These are phyloP conservation scores for Globisporangium canariense DNA, from an alignment of 352 stramenopile species.

Conservation along the genomic window DNA sequence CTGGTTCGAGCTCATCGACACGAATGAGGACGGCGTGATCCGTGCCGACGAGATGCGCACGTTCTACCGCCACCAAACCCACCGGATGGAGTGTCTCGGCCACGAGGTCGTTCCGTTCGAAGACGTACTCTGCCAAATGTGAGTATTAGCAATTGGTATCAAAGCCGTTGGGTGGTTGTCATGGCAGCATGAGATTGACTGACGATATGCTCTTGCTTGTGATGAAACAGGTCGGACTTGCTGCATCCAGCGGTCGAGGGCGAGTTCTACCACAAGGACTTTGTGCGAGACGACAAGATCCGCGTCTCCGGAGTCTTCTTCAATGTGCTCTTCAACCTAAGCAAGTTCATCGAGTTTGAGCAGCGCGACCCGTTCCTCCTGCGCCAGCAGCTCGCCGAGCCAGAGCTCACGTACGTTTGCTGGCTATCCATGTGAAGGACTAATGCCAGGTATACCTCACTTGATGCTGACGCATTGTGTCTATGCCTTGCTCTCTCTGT, in stretches of 20 bases:
- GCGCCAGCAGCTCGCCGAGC: constrained; percentile 89
- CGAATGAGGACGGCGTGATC: constrained; percentile 96
- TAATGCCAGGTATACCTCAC: neutral
- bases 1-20: constrained; percentile 98
- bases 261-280: constrained; percentile 78
- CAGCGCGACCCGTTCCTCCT: constrained; percentile 97
- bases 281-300: constrained; percentile 85
- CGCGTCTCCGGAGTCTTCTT: constrained; percentile 96
- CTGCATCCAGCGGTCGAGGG: constrained; percentile 73
- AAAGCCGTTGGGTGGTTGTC: neutral
- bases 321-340: constrained; percentile 99
- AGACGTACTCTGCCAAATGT: constrained; percentile 99
- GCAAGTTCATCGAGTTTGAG: constrained; percentile 99
- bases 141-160: constrained; percentile 34
- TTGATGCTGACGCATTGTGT: neutral
- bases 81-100: constrained; percentile 97
- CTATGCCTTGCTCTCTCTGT: neutral
- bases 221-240: constrained; percentile 51
- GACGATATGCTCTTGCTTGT: neutral
- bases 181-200: constrained; percentile 3
- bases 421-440: neutral
- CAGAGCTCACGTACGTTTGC: constrained; percentile 76
- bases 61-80: constrained; percentile 93
- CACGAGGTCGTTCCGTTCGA: constrained; percentile 98
- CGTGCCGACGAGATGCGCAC: constrained; percentile 95